Percentiles rank a stretch among this genome's conserved stretches.
Evolutionary conservation across 257 asterid genomes (phyloP).

Genomic region (Striga asiatica): DNA sequence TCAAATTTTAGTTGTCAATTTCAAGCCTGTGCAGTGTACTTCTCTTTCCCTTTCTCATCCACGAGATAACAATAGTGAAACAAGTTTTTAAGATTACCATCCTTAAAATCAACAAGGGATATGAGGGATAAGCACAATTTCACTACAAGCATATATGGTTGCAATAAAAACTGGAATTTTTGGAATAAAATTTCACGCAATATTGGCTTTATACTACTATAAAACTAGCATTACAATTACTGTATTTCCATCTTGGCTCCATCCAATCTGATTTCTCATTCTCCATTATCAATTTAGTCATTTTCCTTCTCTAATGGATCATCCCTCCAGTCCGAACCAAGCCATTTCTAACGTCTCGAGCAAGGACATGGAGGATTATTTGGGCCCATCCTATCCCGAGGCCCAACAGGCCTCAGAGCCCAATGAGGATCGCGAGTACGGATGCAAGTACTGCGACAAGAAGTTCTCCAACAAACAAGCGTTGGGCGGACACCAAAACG

Average conservation of each 20-base stretch:
- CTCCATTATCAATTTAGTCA: not conserved
- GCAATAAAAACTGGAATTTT: too few species aligned
- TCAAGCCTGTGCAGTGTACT: too few species aligned
- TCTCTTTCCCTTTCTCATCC: too few species aligned
- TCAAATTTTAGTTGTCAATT: too few species aligned
- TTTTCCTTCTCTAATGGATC: not conserved
- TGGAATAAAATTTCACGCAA: too few species aligned
- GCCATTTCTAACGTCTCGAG: not conserved
- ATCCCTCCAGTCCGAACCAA: not conserved
- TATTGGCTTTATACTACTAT: too few species aligned
- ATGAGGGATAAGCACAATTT: too few species aligned
- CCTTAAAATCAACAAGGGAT: too few species aligned
- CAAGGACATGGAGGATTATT: not conserved
- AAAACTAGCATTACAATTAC: too few species aligned
- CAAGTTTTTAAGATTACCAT: too few species aligned
- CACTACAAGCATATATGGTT: too few species aligned
- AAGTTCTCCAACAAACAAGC: constrained; percentile 28
- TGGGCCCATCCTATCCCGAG: not conserved
- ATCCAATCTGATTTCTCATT: not conserved
- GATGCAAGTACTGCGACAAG: constrained; percentile 24
- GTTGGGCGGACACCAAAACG: constrained; percentile 35
- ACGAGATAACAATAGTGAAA: too few species aligned
- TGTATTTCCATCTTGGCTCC: constrained; percentile 1
- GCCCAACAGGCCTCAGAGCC: not conserved
- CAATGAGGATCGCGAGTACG: not conserved